These are phyloP conservation scores for Rugonectria rugulosa DNA, from an alignment of 2,329 filamentous ascomycete species.

Conservation along the genomic window DNA sequence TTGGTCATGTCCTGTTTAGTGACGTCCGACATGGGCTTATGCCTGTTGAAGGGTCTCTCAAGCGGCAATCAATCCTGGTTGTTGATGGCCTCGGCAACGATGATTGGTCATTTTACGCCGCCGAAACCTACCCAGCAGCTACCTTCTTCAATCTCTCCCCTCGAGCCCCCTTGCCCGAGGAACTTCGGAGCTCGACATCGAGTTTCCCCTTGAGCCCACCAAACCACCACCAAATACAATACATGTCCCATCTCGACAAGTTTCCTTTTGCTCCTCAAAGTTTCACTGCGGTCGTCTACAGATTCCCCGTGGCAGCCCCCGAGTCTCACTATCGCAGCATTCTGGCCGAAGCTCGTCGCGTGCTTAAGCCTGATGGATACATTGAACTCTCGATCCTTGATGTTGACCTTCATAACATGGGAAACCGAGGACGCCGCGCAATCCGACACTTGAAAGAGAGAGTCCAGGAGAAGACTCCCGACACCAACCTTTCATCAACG, in stretches of 20 bases:
- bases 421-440: slow-evolving; percentile 71
- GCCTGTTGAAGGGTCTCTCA: slow-evolving; percentile 43
- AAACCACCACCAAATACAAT: slow-evolving; percentile 80
- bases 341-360: slow-evolving; percentile 77
- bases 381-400: slow-evolving; percentile 83
- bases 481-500: slow-evolving; percentile 66
- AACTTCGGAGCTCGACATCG: slow-evolving; percentile 50
- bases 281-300: slow-evolving; percentile 78
- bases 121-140: slow-evolving; percentile 77
- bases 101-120: slow-evolving; percentile 88
- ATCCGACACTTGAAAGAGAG: slow-evolving; percentile 76
- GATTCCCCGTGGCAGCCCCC: slow-evolving; percentile 75
- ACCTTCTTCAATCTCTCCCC: slow-evolving; percentile 80
- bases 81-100: slow-evolving; percentile 86
- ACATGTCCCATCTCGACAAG: slow-evolving; percentile 66
- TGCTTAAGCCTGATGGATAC: slow-evolving; percentile 79
- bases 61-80: slow-evolving; percentile 73
- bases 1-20: slow-evolving; percentile 84
- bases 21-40: slow-evolving; percentile 76
- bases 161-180: slow-evolving; percentile 57
- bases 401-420: slow-evolving; percentile 84
- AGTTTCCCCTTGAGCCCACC: slow-evolving; percentile 64
- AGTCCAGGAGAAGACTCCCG: slow-evolving; percentile 67
- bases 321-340: slow-evolving; percentile 75
- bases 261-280: slow-evolving; percentile 81